Evolutionary conservation across 768 basidiomycete genomes (phyloP), one percentile per base, ranked within the genome.

Genomic region (Kwoniella sp.): DNA sequence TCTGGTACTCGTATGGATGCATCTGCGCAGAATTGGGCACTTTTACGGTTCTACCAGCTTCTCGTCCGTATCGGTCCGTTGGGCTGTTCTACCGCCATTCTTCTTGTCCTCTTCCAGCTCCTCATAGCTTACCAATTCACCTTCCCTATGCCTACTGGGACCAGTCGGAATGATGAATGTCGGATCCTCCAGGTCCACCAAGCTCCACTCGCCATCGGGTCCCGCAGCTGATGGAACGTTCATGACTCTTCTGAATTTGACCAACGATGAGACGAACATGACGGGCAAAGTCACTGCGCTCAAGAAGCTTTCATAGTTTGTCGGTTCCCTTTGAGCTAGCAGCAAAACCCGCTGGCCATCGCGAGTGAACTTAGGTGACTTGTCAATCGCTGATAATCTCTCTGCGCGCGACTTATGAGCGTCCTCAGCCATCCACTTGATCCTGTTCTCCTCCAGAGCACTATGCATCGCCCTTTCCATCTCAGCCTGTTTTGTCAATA

Each of bases 101-200:
- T 49, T 26, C 48, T 10, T 10, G 17, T 22, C 48, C 40, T 57
- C 46, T 27, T 57, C 56, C 1, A 57, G 24, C 22, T 57, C 56
- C 15, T 57, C 46, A 19, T 24, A 25, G 12, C 47, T 12, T 12
- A 57, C 27, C 21, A 46, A 29, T 26, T 57, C 56, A 3, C 44
- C 56, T 25, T 46, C 33, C 9, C 5, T n/a, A 17, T 48, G 27
- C 8, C 25, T 40, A 30, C 56, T 47, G 2, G 40, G 44, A 3
- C 56, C 56, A 12, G 56, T 57, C 17, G 37, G 56, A 1, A 57
- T 48, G 56, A 57, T 48, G 3, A 3, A 22, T 10, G 40, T 47
- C 15, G 56, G 40, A 29, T 57, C 56, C 8, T 57, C 40, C 4
- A 57, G 37, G 27, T 46, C 21, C 4, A 17, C 26, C 5, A n/a